Base-by-base conservation (phyloP, 116 monocot genomes). In the Trichopus zeylanicus region DNA sequence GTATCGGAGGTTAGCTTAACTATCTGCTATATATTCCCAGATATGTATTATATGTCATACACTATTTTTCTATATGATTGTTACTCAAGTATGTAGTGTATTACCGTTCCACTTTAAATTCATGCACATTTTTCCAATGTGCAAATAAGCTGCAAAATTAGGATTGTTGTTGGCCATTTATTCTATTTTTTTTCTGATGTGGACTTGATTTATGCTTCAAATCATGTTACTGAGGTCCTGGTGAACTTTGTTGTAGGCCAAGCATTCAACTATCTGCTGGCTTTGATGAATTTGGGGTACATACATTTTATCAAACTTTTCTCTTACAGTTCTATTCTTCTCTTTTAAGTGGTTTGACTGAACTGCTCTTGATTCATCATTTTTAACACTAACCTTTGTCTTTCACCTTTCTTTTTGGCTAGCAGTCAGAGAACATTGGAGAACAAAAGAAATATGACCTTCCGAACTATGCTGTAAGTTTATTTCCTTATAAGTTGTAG, bases 381-480 rank as follows among this genome's bases (percentile, higher is more conserved):
- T 18, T 46, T 28, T 33, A 55, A 56, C 42, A 20, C n/a, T n/a
- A n/a, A n/a, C n/a, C n/a, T n/a, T 13, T 28, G 11, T 25, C 31
- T 63, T 29, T 29, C 4, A 1, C 51, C 51, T 26, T 19, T n/a
- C n/a, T n/a, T 46, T 73, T 29, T 5, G 3, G 60, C n/a, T 51
- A 82, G 76, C 52, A 46, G 7, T 22, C 63, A 5, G 72, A 57
- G 26, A 51, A 16, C 25, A 32, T 60, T 61, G 76, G 65, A 33
- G 70, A 78, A 51, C 2, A 24, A 38, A 82, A 62, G 64, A 73
- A 67, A 51, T 39, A 31, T 46, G 67, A 75, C 57, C 55, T 78
- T 63, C 82, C 87, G 61, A 66, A 66, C 30, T 87, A 81, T 79
- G 87, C 82, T 32, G 87, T 87, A 87, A 78, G n/a, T n/a, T n/a